Evolutionary conservation across 805 yeast species (phyloP).

Genomic region (Ogataea wickerhamii): DNA sequence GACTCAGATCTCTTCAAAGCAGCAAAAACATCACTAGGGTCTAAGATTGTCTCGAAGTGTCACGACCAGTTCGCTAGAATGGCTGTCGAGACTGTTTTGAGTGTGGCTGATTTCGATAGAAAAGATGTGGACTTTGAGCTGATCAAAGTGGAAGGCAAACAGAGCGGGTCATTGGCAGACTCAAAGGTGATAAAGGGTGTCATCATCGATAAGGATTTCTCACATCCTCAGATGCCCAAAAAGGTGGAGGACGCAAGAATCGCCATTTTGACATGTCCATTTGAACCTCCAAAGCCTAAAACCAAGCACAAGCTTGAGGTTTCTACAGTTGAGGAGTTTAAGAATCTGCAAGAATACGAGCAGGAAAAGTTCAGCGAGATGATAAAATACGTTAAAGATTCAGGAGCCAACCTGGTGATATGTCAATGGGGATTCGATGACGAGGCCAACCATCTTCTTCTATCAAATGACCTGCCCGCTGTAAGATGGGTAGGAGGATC

Average conservation of each 20-base stretch:
- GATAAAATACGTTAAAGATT: conserved; percentile 78
- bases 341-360: conserved; percentile 87
- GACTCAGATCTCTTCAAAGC: conserved; percentile 74
- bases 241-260: conserved; percentile 72
- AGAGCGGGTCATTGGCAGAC: conserved; percentile 90
- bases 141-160: conserved; percentile 91
- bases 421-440: conserved; percentile 99
- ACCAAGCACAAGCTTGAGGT: conserved; percentile 96
- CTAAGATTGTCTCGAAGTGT: conserved; percentile 90
- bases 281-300: conserved; percentile 99
- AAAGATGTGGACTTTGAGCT: conserved; percentile 96
- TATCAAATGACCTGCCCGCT: conserved; percentile 88
- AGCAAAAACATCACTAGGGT: conserved; percentile 91
- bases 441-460: conserved; percentile 90
- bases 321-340: conserved; percentile 89
- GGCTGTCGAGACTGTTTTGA: conserved; percentile 94
- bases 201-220: conserved; percentile 90
- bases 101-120: conserved; percentile 88
- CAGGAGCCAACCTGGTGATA: conserved; percentile 94
- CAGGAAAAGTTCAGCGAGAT: conserved; percentile 85
- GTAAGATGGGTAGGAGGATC: conserved; percentile 99
- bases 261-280: conserved; percentile 96
- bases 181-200: conserved; percentile 87
- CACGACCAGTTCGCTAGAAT: conserved; percentile 92
- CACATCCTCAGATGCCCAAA: conserved; percentile 98